Evolutionary conservation across 371 early-diverging fungal genomes (phyloP), one percentile per base, ranked within the genome.

Genomic region (Zychaea mexicana): DNA sequence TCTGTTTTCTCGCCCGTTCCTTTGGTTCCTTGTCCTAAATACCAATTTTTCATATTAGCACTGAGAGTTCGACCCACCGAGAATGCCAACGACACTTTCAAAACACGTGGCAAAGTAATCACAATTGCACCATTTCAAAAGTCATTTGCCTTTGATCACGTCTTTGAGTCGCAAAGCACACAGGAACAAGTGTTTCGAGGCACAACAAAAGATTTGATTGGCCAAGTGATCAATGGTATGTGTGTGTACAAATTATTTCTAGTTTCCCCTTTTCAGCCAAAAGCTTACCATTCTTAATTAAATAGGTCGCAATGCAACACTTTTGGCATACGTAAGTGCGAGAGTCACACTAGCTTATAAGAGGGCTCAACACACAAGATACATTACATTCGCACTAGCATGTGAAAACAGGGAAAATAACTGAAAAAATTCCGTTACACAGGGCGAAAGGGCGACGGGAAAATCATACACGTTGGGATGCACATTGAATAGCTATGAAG

Each of bases 401-500:
- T 24, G 21, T 49, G 49, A 19, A 49, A 36, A 49, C 24, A 24
- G 21, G 6, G 12, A 4, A 33, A 27, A 12, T 17, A 55, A 32
- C 12, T 9, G 8, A 19, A 38, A 19, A 55, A 36, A 28, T 30
- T 13, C 13, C 17, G 57, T 45, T 32, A 21, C 42, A 63, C 66
- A 82, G 83, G 83, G 93, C 15, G 95, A 98, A 83, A 94, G 94
- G 12, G 94, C 94, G 7, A 92, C 94, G 30, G 99, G 99, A 46
- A 99, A 99, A 84, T 99, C 99, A 8, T 96, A 94, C 70, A 99
- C 99, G 17, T 99, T 99, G 98, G 96, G 96, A 55, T 94, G 95
- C 22, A 32, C 30, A 8, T 19, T 52, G 30, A 38, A 32, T 28
- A 45, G 36, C 19, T 87, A 92, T 62, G 89, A 77, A 12, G 62